Percentiles rank a stretch among this genome's conserved stretches.
phyloP scores from a whole-genome alignment of 2,329 filamentous ascomycete genomes.

The Trichoderma semiorbis region DNA sequence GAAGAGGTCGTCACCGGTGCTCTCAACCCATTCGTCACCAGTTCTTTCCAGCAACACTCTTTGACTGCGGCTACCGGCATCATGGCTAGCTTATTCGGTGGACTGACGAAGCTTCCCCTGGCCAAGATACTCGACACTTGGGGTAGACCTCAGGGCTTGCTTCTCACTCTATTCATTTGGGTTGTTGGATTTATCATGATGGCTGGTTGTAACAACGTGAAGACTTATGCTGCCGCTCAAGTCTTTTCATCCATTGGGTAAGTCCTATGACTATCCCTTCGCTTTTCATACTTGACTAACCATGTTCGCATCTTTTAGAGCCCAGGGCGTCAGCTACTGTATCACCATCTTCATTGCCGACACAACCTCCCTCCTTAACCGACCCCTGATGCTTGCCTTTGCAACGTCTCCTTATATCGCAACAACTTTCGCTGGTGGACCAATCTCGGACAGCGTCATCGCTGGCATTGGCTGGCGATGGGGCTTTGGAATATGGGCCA shows the following conservation, averaged over 20 bases:
- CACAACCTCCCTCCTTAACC: constrained; percentile 62
- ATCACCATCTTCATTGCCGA: constrained; percentile 63
- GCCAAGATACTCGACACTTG: constrained; percentile 66
- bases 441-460: constrained; percentile 52
- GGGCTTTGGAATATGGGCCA: constrained; percentile 64
- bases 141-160: constrained; percentile 62
- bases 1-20: constrained; percentile 38
- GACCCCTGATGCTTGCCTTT: constrained; percentile 61
- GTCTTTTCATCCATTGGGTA: constrained; percentile 65
- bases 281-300: neutral
- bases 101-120: constrained; percentile 61
- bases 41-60: constrained; percentile 50
- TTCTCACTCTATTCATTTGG: constrained; percentile 50
- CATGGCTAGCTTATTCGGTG: constrained; percentile 52
- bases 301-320: constrained; percentile 23
- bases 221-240: constrained; percentile 60
- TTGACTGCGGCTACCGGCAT: constrained; percentile 52
- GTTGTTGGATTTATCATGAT: constrained; percentile 59
- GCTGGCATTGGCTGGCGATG: constrained; percentile 59
- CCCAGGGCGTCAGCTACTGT: constrained; percentile 41
- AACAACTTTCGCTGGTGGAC: constrained; percentile 62
- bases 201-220: constrained; percentile 58
- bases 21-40: constrained; percentile 48
- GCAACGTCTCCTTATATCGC: constrained; percentile 63
- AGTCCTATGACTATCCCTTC: constrained; percentile 25